phyloP scores from a whole-genome alignment of 306 rosid species.

The Prunus davidiana region DNA sequence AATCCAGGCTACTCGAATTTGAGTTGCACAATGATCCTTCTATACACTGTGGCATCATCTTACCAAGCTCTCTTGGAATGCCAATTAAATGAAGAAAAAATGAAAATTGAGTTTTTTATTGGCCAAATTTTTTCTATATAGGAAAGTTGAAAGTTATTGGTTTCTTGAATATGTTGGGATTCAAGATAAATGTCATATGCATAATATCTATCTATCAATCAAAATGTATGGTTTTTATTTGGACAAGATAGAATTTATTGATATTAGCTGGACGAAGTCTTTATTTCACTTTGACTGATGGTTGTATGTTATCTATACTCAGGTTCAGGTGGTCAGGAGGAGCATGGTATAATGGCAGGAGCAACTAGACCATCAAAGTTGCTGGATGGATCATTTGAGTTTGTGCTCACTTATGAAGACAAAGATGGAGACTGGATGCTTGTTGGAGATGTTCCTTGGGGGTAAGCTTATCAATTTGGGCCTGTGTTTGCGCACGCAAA shows the following conservation, averaged over 20 bases:
- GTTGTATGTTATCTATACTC: conserved; percentile 16
- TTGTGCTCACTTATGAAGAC: conserved; percentile 93
- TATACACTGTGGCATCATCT: not conserved
- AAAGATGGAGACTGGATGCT: conserved; percentile 99
- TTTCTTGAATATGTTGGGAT: not conserved
- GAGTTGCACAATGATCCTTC: conserved; percentile 6
- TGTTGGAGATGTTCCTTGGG: conserved; percentile 99
- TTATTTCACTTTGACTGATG: conserved; percentile 2
- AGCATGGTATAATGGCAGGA: conserved; percentile 33
- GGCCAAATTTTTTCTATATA: not conserved
- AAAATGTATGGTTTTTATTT: not conserved
- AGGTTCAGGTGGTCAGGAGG: conserved; percentile 59
- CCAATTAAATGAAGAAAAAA: not conserved
- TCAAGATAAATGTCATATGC: no score
- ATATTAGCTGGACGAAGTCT: not conserved
- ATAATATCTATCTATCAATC: not conserved
- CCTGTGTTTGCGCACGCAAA: not conserved
- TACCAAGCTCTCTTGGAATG: conserved; percentile 2
- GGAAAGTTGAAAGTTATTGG: not conserved
- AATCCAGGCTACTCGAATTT: not conserved
- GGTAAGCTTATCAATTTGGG: conserved; percentile 37
- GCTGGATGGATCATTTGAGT: conserved; percentile 67
- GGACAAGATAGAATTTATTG: conserved; percentile 3
- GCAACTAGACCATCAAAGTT: conserved; percentile 50
- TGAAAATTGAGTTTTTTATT: not conserved